Evolutionary conservation across 2,329 filamentous ascomycete genomes (phyloP).

Genomic region (Penicillium sp.): DNA sequence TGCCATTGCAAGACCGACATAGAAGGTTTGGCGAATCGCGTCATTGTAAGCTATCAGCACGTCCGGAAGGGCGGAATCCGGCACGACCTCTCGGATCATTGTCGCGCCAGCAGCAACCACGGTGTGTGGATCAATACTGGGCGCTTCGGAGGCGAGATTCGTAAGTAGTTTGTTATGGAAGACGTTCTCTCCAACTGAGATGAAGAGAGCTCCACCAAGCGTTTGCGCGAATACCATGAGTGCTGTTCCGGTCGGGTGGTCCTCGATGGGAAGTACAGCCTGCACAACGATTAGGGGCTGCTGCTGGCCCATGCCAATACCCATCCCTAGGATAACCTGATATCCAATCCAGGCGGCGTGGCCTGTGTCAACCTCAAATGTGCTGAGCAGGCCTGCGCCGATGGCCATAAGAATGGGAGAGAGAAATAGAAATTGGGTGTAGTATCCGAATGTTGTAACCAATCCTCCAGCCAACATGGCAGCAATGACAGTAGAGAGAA

Average conservation of each 20-base stretch:
- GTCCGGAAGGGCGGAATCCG: constrained; percentile 29
- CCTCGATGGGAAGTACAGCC: constrained; percentile 35
- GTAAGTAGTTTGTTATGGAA: constrained; percentile 14
- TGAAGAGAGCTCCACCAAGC: constrained; percentile 43
- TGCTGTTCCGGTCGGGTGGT: constrained; percentile 42
- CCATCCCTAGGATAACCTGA: constrained; percentile 41
- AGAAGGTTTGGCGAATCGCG: constrained; percentile 45
- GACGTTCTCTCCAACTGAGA: constrained; percentile 28
- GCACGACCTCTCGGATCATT: constrained; percentile 37
- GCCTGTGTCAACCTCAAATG: constrained; percentile 35
- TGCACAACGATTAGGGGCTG: constrained; percentile 42
- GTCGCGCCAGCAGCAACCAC: constrained; percentile 45
- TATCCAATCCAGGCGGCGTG: constrained; percentile 46
- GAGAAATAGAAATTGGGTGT: constrained; percentile 44
- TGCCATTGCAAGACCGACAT: constrained; percentile 44
- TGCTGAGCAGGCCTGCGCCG: constrained; percentile 42
- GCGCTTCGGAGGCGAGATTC: constrained; percentile 24
- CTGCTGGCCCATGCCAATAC: constrained; percentile 42
- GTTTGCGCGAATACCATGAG: constrained; percentile 44
- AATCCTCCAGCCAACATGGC: constrained; percentile 38
- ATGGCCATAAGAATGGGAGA: constrained; percentile 37
- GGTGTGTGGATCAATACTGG: constrained; percentile 31
- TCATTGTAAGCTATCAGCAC: constrained; percentile 45
- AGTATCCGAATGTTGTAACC: constrained; percentile 23
- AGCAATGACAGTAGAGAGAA: constrained; percentile 42